Evolutionary conservation across 2,329 filamentous ascomycete genomes (phyloP), one percentile per base, ranked within the genome.

Genomic region (Fusarium oligoseptatum): DNA sequence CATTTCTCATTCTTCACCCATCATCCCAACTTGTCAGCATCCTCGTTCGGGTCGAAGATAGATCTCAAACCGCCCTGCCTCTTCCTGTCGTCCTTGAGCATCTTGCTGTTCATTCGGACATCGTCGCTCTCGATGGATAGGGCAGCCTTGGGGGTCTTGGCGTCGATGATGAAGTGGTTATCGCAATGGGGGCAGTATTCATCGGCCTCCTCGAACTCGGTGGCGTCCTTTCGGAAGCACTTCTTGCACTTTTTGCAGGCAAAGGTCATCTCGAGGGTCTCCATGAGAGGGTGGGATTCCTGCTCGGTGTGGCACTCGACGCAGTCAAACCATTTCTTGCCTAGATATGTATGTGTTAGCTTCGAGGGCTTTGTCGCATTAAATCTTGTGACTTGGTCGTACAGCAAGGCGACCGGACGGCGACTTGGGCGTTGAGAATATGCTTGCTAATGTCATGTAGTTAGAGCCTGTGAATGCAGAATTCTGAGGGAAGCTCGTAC

Each of bases 211-310:
- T 99, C 97, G 79, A 98, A 98, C 82, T 98, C 94, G 75, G 91
- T 87, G 55, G 93, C 93, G 80, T 99, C 94, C 83, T 98, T 99
- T 77, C 97, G 93, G 88, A 99, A 99, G 84, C 93, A 95, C 85
- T 99, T 99, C 78, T 93, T 95, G 91, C 97, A 99, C 87, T 99
- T 99, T 80, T 99, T 99, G 90, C 97, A 99, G 62, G 94, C 95
- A 81, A 99, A 98, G 41, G 88, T 90, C 95, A 99, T 97, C 81
- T 99, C 97, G 78, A 92, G 88, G 74, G 88, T 88, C 84, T 97
- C 93, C 64, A 90, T 85, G 24, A 99, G 91, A 41, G 89, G 85
- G 83, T 98, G 97, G 71, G 87, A 85, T 83, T 97, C 93, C 71
- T 91, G 87, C 83, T 99, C 97, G 64, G 86, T 86, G 85, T 99